Conservation (phyloP, 2,329 filamentous ascomycete species). For the Fusarium zealandicum region DNA sequence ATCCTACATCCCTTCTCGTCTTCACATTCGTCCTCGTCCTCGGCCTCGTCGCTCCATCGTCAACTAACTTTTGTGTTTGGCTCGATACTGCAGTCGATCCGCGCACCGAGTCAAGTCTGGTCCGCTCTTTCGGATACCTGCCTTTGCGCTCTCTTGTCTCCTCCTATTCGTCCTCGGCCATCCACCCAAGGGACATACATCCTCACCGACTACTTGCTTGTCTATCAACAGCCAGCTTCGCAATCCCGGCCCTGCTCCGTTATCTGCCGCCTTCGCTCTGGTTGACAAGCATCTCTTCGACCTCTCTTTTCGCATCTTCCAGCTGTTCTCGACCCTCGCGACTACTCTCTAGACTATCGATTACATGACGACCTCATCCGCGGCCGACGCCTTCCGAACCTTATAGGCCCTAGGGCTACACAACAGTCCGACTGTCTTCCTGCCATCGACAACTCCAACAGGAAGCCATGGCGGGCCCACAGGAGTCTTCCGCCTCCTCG, state of each 20-base stretch:
- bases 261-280: conserved; percentile 18
- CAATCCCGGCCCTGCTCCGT: conserved; percentile 13
- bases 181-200: conserved; percentile 27
- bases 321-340: conserved; percentile 18
- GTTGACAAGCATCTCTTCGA: conserved; percentile 22
- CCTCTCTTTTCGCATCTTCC: conserved; percentile 17
- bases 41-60: conserved; percentile 19
- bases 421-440: conserved; percentile 44
- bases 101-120: conserved; percentile 33
- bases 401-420: conserved; percentile 49
- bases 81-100: conserved; percentile 35
- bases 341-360: conserved; percentile 34
- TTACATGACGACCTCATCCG: conserved; percentile 52
- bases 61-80: conserved; percentile 35
- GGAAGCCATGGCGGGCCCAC: conserved; percentile 52
- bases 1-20: conserved; percentile 11
- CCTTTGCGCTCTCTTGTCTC: conserved; percentile 30
- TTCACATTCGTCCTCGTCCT: conserved; percentile 13
- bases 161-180: conserved; percentile 27
- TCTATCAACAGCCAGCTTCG: conserved; percentile 23
- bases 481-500: conserved; percentile 46
- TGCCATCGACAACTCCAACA: conserved; percentile 44
- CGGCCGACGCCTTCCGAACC: conserved; percentile 47
- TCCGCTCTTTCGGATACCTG: conserved; percentile 46
- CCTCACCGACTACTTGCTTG: conserved; percentile 39